Evolutionary conservation across 257 asterid genomes (phyloP).

Genomic region (Handroanthus guayacan): DNA sequence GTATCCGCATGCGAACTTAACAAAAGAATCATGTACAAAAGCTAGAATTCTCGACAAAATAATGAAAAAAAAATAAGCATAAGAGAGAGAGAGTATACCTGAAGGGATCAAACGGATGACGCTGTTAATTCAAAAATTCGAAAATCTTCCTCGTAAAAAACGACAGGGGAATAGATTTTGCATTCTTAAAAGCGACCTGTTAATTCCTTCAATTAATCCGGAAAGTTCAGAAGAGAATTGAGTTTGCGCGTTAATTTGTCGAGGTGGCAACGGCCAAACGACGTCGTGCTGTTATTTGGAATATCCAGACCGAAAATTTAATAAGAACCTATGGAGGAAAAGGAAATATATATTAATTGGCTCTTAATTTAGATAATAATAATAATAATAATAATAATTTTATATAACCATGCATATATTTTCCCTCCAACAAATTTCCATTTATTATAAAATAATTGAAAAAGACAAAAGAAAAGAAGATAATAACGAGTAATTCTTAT

Average conservation of each 20-base stretch:
- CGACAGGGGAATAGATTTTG: conserved; percentile 2
- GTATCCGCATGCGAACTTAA: background rate
- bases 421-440: no score
- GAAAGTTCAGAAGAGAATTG: background rate
- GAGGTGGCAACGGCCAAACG: conserved; percentile 6
- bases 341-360: no score
- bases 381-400: no score
- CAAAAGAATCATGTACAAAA: background rate
- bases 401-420: no score
- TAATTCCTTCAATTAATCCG: background rate
- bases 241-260: conserved; percentile 9
- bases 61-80: background rate
- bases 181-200: background rate
- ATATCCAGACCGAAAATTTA: background rate
- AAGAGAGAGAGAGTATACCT: conserved; percentile 20
- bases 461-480: no score
- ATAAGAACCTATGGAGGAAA: no score
- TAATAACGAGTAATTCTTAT: no score
- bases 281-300: conserved; percentile 4
- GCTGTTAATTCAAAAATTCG: background rate
- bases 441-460: no score
- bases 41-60: background rate
- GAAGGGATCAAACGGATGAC: background rate
- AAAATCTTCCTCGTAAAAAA: conserved; percentile 13
- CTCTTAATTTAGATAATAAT: no score